Evolutionary conservation across 1,284 basidiomycete genomes (phyloP), one percentile per base, ranked within the genome.

Genomic region (Mixia osmundae): DNA sequence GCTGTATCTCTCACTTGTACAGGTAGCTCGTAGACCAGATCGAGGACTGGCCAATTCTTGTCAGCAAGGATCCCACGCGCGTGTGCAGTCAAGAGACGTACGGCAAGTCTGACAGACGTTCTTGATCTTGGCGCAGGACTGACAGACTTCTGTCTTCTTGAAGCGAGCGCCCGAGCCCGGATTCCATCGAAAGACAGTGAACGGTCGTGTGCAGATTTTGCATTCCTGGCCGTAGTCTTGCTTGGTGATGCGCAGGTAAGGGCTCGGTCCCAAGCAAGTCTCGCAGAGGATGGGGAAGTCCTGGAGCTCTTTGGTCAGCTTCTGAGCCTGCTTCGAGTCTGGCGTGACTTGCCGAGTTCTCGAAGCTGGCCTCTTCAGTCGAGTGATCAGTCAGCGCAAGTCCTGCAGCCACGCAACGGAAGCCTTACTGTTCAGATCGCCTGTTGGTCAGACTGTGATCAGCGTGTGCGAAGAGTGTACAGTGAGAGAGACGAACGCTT

Each of bases 81-180:
- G n/a, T n/a, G n/a, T n/a, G n/a, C n/a, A n/a, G n/a, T n/a, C n/a
- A n/a, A n/a, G n/a, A n/a, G n/a, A n/a, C n/a, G n/a, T n/a, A n/a
- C n/a, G 63, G 57, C 91, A 97, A 1, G 87, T 95, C 61, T 97
- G 91, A 61, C 91, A 99, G 28, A 91, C 79, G 52, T 97, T 94
- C 66, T 95, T 94, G 50, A 94, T 76, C 64, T 94, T 97, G 25
- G 89, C 80, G 51, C 91, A 97, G 1, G 91, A 95, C 55, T 91
- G 85, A 60, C 91, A 99, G 46, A 97, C 75, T 44, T 95, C 89
- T 4, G 91, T 99, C 49, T 83, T 80, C 64, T 97, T 97, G 69
- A 73, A 91, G 27, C 91, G 72, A 54, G 73, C 76, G 28, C 85
- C 89, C 11, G 57, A 52, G 35, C 91, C 91, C 2, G 91, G 87